Percentiles rank a stretch among this genome's conserved stretches.
Evolutionary conservation across 345 rosid species (phyloP).

Genomic region (Draba incana): DNA sequence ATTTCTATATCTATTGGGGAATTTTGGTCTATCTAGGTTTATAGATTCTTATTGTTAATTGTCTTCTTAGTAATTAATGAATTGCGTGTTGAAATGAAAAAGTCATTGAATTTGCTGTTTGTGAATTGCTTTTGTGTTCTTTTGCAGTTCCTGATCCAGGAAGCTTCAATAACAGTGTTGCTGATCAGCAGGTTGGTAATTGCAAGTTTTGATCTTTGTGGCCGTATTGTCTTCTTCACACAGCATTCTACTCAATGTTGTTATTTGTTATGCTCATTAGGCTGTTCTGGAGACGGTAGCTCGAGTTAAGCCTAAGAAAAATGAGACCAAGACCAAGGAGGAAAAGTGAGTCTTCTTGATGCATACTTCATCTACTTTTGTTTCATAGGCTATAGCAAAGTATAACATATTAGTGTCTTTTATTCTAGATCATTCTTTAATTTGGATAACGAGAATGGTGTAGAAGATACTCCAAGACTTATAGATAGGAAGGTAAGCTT

Average conservation of each 20-base stretch:
- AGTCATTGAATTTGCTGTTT: conserved; percentile 1
- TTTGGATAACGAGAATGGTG: conserved; percentile 84
- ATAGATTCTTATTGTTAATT: conserved; percentile 20
- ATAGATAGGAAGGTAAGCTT: conserved; percentile 80
- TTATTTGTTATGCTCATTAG: conserved; percentile 46
- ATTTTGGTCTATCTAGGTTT: conserved; percentile 17
- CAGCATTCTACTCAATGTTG: neutral
- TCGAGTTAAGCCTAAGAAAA: conserved; percentile 81
- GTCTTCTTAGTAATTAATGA: conserved; percentile 16
- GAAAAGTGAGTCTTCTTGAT: conserved; percentile 68
- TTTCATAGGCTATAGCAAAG: conserved; percentile 32
- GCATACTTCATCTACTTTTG: conserved; percentile 10
- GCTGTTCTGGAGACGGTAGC: conserved; percentile 95
- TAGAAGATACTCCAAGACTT: conserved; percentile 85
- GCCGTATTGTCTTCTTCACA: neutral
- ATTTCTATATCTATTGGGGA: neutral
- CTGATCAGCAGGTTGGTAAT: conserved; percentile 72
- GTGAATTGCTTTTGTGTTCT: neutral
- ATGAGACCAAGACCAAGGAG: conserved; percentile 74
- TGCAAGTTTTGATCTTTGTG: conserved; percentile 18
- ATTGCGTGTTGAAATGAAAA: conserved; percentile 16
- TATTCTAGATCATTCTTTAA: conserved; percentile 74
- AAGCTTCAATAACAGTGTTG: conserved; percentile 87
- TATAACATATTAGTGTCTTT: conserved; percentile 39
- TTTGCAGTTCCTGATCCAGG: conserved; percentile 77